A percentile compares a stretch with the other conserved stretches of the same genome.
Conservation (phyloP, 2,329 filamentous ascomycete genomes). For the Calonectria multiphialidica region DNA sequence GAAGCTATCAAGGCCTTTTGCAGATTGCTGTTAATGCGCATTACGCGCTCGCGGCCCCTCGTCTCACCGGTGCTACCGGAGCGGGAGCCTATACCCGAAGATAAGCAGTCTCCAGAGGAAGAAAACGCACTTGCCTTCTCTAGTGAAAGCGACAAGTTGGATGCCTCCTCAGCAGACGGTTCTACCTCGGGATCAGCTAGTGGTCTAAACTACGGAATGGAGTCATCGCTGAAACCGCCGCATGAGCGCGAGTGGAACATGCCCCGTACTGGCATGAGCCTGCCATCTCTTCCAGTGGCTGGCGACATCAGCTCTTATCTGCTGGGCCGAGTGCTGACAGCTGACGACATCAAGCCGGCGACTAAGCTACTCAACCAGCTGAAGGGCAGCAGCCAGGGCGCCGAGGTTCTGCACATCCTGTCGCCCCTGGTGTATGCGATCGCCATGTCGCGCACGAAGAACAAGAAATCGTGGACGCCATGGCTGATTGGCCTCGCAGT, state of each 20-base stretch:
- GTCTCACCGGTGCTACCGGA: slow-evolving; percentile 89
- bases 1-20: slow-evolving; percentile 91
- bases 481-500: slow-evolving; percentile 90
- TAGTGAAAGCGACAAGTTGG: slow-evolving; percentile 58
- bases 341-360: slow-evolving; percentile 96
- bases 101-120: slow-evolving; percentile 63
- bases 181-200: slow-evolving; percentile 35
- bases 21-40: slow-evolving; percentile 80
- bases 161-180: slow-evolving; percentile 52
- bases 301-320: slow-evolving; percentile 90
- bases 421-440: slow-evolving; percentile 89
- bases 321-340: slow-evolving; percentile 89
- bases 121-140: slow-evolving; percentile 54
- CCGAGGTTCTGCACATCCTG: slow-evolving; percentile 92
- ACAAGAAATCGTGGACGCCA: slow-evolving; percentile 88
- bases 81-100: slow-evolving; percentile 79
- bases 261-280: slow-evolving; percentile 90
- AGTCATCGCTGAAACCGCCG: slow-evolving; percentile 44
- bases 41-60: slow-evolving; percentile 86
- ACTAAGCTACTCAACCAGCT: slow-evolving; percentile 87
- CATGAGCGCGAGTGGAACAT: slow-evolving; percentile 82
- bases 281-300: slow-evolving; percentile 85
- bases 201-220: slow-evolving; percentile 25
- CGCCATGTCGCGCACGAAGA: slow-evolving; percentile 78
- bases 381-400: slow-evolving; percentile 78